Base-by-base conservation (phyloP, 2,329 filamentous ascomycete species). In the Penicillium rolfsii region DNA sequence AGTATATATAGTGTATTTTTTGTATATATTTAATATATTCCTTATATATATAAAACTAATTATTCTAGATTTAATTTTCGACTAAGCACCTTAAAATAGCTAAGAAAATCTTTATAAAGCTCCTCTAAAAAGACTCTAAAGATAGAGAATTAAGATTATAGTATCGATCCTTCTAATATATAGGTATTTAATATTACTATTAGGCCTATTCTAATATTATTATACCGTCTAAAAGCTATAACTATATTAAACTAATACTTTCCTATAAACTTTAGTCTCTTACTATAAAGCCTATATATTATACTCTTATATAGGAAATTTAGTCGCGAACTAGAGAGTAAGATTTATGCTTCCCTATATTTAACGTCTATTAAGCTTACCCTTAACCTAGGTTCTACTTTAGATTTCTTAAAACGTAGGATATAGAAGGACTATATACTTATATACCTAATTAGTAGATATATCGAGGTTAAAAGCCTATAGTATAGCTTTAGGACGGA, bases 41-140 rank as follows among this genome's bases (percentile, higher is more conserved):
- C n/a, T n/a, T n/a, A n/a, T n/a, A n/a, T n/a, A n/a, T n/a, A 26
- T 46, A 46, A 22, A 46, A 46, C 43, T 46, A 46, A 46, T 46
- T 5, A 28, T 14, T 9, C 43, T 16, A 46, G 43, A 24, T 46
- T 46, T 11, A 46, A 46, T 46, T 46, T 6, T 46, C 24, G 11
- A 26, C 24, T 46, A 46, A 46, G 7, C 9, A 16, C 8, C 22
- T 28, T 5, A 28, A 16, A 26, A 28, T 24, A 12, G 43, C 43
- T 4, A 46, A 46, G 43, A 12, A 46, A 28, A 46, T 46, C 43
- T 46, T 12, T 7, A 46, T 24, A 12, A 46, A 46, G 16, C 43
- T 46, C 4, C 43, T 46, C 43, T 3, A 46, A 12, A 46, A 46
- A 46, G 43, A 46, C 43, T 46, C 43, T 33, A 33, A 11, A 33